Percentiles rank a stretch among this genome's conserved stretches.
Conservation (phyloP, 495 filamentous ascomycete species). For the Filosporella fistucella region DNA sequence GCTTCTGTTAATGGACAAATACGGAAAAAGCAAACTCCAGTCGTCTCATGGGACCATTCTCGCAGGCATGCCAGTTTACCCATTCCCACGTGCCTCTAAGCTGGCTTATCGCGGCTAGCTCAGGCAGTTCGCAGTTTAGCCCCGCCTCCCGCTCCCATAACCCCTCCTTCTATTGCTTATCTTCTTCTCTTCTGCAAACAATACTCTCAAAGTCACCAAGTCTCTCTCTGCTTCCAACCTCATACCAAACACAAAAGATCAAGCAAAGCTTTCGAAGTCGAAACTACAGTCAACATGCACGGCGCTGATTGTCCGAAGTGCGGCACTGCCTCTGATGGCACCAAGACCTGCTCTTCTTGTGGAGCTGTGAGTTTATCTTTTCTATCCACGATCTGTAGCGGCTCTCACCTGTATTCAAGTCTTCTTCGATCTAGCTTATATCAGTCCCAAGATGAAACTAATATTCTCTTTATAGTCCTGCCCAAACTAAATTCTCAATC, state of each 20-base stretch:
- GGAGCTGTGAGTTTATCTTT: slow-evolving; percentile 21
- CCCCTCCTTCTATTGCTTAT: neutral
- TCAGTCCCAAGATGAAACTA: neutral
- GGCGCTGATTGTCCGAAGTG: slow-evolving; percentile 23
- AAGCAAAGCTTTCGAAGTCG: no score
- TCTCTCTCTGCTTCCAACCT: neutral
- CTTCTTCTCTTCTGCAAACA: no score
- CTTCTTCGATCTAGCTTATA: neutral
- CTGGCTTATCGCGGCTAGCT: slow-evolving; percentile 2
- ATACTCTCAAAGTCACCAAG: neutral
- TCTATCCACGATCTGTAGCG: neutral
- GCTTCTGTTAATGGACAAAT: no score
- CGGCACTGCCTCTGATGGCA: slow-evolving; percentile 15
- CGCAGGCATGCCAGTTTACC: no score
- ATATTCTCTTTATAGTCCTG: slow-evolving; percentile 3
- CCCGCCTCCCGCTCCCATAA: neutral
- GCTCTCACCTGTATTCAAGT: neutral
- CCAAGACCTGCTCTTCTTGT: slow-evolving; percentile 22
- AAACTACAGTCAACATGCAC: slow-evolving; percentile 25
- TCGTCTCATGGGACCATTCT: no score
- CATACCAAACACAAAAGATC: neutral
- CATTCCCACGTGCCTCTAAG: no score
- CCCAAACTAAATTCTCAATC: slow-evolving; percentile 8
- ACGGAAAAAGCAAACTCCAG: no score
- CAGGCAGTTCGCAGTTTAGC: neutral